Conservation (phyloP, 345 rosid genomes). For the Gynandropsis gynandra region DNA sequence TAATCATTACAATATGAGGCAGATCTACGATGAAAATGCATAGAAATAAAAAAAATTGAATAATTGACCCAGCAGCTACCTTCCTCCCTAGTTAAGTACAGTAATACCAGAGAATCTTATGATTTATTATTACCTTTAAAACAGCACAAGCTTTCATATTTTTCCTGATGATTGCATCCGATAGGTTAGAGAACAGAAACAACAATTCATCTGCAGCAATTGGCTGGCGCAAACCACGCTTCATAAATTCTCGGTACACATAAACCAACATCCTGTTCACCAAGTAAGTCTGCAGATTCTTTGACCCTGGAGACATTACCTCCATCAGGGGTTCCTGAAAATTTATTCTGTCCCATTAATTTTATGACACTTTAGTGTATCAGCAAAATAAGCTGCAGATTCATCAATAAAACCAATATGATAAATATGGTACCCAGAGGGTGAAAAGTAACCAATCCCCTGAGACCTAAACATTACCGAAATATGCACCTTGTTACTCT, state of each 20-base stretch:
- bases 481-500: slow-evolving; percentile 11
- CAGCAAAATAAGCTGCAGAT: slow-evolving; percentile 14
- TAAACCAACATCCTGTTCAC: slow-evolving; percentile 67
- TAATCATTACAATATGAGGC: slow-evolving; percentile 14
- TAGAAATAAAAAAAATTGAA: slow-evolving; percentile 21
- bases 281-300: slow-evolving; percentile 67
- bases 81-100: slow-evolving; percentile 2
- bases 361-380: not conserved
- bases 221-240: slow-evolving; percentile 47
- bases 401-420: not conserved
- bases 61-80: slow-evolving; percentile 10
- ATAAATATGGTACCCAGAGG: slow-evolving; percentile 6
- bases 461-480: slow-evolving; percentile 3
- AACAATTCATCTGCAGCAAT: slow-evolving; percentile 66
- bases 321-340: slow-evolving; percentile 91
- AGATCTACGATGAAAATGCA: slow-evolving; percentile 29
- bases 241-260: slow-evolving; percentile 74
- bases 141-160: slow-evolving; percentile 65
- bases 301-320: slow-evolving; percentile 80
- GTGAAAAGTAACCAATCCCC: slow-evolving; percentile 14
- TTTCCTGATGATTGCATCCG: slow-evolving; percentile 61
- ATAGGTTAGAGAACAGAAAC: slow-evolving; percentile 53
- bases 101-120: slow-evolving; percentile 1
- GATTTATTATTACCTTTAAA: slow-evolving; percentile 57
- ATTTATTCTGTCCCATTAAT: slow-evolving; percentile 7